Evolutionary conservation across 805 yeast genomes (phyloP).

Genomic region (Wickerhamiella brachini): DNA sequence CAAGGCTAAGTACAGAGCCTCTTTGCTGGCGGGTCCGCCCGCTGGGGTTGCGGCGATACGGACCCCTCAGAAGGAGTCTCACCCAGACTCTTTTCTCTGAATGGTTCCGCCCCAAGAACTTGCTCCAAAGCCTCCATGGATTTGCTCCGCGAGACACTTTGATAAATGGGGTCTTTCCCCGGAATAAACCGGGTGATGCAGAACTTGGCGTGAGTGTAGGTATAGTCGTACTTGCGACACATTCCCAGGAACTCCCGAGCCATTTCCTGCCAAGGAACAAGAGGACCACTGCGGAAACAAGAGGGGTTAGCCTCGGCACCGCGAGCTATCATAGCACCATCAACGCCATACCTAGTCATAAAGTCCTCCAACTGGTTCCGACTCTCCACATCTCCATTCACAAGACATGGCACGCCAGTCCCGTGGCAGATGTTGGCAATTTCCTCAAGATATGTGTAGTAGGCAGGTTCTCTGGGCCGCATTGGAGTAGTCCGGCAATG

Average conservation of each 20-base stretch:
- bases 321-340: slow-evolving; percentile 89
- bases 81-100: no score
- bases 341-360: slow-evolving; percentile 38
- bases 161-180: slow-evolving; percentile 52
- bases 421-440: slow-evolving; percentile 49
- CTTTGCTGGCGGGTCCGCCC: neutral
- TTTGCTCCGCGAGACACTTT: slow-evolving; percentile 41
- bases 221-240: slow-evolving; percentile 46
- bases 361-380: slow-evolving; percentile 40
- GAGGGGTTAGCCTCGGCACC: slow-evolving; percentile 81
- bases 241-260: slow-evolving; percentile 42
- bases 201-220: slow-evolving; percentile 64
- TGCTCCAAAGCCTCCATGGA: slow-evolving; percentile 27
- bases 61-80: slow-evolving; percentile 2
- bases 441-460: slow-evolving; percentile 50
- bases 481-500: slow-evolving; percentile 84
- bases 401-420: slow-evolving; percentile 54
- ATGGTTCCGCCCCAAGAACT: slow-evolving; percentile 1
- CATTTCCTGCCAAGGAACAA: slow-evolving; percentile 40
- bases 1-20: neutral
- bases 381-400: slow-evolving; percentile 64
- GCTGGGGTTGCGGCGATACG: neutral
- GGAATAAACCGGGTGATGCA: slow-evolving; percentile 68
- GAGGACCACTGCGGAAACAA: slow-evolving; percentile 36
- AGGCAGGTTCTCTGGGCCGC: slow-evolving; percentile 71